Conservation (phyloP, 2,329 filamentous ascomycete genomes). For the Macrophomina tecta region DNA sequence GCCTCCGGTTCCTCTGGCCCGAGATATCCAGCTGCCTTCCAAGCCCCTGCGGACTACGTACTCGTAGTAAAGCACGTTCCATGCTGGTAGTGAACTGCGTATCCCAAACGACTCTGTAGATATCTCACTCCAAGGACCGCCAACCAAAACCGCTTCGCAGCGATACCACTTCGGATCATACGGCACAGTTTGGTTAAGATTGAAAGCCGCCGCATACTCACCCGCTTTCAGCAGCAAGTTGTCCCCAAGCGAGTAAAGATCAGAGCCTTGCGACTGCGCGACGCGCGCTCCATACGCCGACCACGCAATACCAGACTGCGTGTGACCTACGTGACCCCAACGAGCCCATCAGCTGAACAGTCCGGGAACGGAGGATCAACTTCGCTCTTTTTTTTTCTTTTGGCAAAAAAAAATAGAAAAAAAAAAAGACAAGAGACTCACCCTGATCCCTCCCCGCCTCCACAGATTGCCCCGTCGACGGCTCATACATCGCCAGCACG, state of each 20-base stretch:
- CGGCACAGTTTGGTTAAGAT: slow-evolving; percentile 42
- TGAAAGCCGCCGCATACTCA: slow-evolving; percentile 50
- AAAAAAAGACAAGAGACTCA: background rate
- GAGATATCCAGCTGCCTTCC: slow-evolving; percentile 33
- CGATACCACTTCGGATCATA: slow-evolving; percentile 47
- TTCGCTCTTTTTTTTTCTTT: no score
- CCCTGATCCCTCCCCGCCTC: slow-evolving; percentile 50
- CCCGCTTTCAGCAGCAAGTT: slow-evolving; percentile 45
- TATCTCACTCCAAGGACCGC: slow-evolving; percentile 45
- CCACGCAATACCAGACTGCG: slow-evolving; percentile 42
- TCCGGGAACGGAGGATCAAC: no score
- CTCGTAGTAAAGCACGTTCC: slow-evolving; percentile 42
- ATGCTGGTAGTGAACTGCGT: slow-evolving; percentile 28
- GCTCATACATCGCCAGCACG: slow-evolving; percentile 37
- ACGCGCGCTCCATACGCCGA: slow-evolving; percentile 42
- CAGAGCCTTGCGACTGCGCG: slow-evolving; percentile 45
- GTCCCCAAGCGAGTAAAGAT: slow-evolving; percentile 42
- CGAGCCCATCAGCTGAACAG: no score
- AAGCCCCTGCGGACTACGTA: slow-evolving; percentile 38
- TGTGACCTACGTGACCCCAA: slow-evolving; percentile 36
- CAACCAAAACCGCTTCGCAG: slow-evolving; percentile 49
- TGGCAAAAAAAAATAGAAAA: background rate
- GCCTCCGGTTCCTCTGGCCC: slow-evolving; percentile 30
- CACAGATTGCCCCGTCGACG: slow-evolving; percentile 43
- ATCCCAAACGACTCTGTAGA: slow-evolving; percentile 38